These are phyloP conservation scores for Cryomyces minteri DNA, from an alignment of 495 filamentous ascomycete species.

Conservation along the genomic window DNA sequence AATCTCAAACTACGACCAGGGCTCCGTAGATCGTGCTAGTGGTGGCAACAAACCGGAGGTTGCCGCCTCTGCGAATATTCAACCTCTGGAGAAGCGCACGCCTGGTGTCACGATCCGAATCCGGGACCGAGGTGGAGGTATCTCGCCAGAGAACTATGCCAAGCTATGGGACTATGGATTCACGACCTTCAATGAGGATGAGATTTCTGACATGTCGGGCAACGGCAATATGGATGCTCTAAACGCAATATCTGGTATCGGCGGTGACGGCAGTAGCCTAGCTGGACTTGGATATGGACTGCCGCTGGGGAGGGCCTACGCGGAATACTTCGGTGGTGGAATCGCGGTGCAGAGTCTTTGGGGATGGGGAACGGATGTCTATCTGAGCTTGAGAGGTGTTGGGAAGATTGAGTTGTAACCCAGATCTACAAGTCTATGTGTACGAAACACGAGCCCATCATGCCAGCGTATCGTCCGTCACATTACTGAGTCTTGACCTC, in stretches of 20 bases:
- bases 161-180: conserved; percentile 95
- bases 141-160: conserved; percentile 58
- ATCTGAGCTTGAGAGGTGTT: conserved; percentile 67
- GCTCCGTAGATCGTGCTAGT: conserved; percentile 14
- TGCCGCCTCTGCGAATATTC: conserved; percentile 19
- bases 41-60: conserved; percentile 4
- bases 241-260: conserved; percentile 48
- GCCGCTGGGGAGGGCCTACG: conserved; percentile 82
- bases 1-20: conserved; percentile 17
- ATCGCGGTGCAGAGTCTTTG: conserved; percentile 84
- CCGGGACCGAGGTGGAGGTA: conserved; percentile 85
- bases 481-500: conserved; percentile 56
- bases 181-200: conserved; percentile 71
- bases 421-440: no score
- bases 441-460: no score
- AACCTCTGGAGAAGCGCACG: conserved; percentile 35
- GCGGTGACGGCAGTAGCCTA: conserved; percentile 50
- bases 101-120: conserved; percentile 91
- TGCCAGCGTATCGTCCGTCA: background rate
- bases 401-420: conserved; percentile 21
- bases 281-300: conserved; percentile 88
- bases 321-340: conserved; percentile 96
- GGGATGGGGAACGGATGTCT: conserved; percentile 86
- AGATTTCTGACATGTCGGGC: conserved; percentile 20
- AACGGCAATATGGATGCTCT: conserved; percentile 43